Percentiles rank a stretch among this genome's conserved stretches.
Conservation (phyloP, 164 flowering plant genomes). For the Nymphaea colorata region DNA sequence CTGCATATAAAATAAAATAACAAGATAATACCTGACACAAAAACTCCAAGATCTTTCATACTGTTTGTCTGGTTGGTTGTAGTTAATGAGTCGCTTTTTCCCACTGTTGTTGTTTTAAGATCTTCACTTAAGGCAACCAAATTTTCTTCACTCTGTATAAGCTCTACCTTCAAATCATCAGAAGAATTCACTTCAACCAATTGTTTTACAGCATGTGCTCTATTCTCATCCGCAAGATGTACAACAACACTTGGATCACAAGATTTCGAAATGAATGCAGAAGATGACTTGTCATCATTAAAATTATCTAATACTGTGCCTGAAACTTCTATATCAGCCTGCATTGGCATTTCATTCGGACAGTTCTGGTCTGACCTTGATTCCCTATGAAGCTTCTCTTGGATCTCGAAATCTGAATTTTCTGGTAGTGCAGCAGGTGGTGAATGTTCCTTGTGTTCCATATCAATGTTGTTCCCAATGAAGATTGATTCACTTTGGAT, state of each 20-base stretch:
- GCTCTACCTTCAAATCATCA: not conserved
- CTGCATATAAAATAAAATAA: too few relatives aligned
- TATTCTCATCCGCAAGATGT: not conserved
- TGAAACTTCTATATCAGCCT: not conserved
- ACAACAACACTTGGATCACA: not conserved
- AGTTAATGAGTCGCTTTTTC: not conserved
- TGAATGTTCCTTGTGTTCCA: not conserved
- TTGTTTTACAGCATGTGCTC: not conserved
- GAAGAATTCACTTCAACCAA: not conserved
- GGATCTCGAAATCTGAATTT: not conserved
- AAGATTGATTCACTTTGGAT: not conserved
- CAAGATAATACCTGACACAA: not conserved
- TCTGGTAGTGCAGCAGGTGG: not conserved
- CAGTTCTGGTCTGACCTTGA: not conserved
- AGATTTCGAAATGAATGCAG: not conserved
- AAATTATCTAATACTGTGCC: not conserved
- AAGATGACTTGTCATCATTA: not conserved
- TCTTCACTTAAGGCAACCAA: not conserved
- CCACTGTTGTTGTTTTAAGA: not conserved
- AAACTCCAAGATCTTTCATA: not conserved
- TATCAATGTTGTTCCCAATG: not conserved
- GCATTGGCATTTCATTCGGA: not conserved
- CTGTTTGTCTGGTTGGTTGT: not conserved
- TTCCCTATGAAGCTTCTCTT: not conserved
- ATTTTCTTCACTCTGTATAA: not conserved